Base-by-base conservation (phyloP, 345 rosid species). In the Hibiscus syriacus region DNA sequence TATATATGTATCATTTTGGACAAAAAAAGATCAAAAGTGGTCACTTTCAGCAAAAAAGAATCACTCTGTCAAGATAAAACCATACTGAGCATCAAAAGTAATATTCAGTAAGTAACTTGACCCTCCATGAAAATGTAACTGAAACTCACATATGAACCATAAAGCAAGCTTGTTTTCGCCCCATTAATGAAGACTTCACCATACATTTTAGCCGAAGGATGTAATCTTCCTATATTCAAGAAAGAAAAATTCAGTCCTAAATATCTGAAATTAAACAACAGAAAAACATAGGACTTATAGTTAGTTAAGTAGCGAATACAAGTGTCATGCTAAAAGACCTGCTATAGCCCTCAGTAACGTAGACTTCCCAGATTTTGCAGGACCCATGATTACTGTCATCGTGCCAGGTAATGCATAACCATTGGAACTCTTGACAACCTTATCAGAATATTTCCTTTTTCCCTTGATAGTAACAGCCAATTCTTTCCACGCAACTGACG, bases 331-430 rank as follows among this genome's bases (percentile, higher is more conserved):
- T 6, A 29, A 41, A 62, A 74, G 66, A 94, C 99, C 99, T 83
- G 98, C 89, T 83, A 95, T 85, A 36, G 97, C 99, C 75, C 90
- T 88, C 52, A 95, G 72, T 16, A 95, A 71, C 0, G 98, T 92
- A 56, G 99, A 95, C 80, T 95, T 95, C 74, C 99, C 99, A 1
- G 97, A 95, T 68, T 90, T 89, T 19, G 93, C 97, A 77, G 99
- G 99, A 67, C 99, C 99, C 99, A 95, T 92, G 67, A 95, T 92
- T 0, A 95, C 99, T 1, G 99, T 92, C 90, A 95, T 89, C 41
- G 98, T 89, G 67, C 99, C 98, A 2, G 96, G 99, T 74, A 90
- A 81, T 1, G 98, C 99, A 81, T 89, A 95, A 20, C 98, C 99
- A 59, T 78, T 95, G 17, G 98, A 95, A 74, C 97, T 86, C 85